Evolutionary conservation across 768 basidiomycete genomes (phyloP).

Genomic region (Nidula microcarpa): DNA sequence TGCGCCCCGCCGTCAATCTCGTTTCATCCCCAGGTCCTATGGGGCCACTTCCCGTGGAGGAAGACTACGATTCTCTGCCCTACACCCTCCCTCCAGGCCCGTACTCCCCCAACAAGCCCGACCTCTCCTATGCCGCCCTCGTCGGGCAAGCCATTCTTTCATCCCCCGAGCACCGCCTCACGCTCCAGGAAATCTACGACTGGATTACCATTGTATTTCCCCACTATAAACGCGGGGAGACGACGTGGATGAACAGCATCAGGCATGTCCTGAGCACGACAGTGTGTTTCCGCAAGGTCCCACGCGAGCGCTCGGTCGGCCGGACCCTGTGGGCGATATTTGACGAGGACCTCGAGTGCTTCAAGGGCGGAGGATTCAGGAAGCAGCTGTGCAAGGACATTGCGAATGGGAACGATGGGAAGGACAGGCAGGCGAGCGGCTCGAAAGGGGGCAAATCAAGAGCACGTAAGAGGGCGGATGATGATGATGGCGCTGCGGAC

Average conservation of each 20-base stretch:
- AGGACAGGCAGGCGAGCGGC: conserved; percentile 20
- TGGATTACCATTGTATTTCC: conserved; percentile 95
- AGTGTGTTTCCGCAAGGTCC: conserved; percentile 83
- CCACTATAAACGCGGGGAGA: conserved; percentile 87
- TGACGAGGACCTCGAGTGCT: conserved; percentile 79
- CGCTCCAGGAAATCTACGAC: conserved; percentile 93
- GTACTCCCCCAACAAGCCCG: conserved; percentile 76
- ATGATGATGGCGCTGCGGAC: conserved; percentile 31
- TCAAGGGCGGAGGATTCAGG: conserved; percentile 78
- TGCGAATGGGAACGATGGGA: conserved; percentile 28
- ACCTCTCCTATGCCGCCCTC: conserved; percentile 89
- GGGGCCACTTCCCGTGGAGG: conserved; percentile 60
- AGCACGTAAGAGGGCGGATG: conserved; percentile 30
- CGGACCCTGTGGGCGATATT: conserved; percentile 88
- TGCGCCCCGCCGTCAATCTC: conserved; percentile 58
- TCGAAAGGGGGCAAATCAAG: conserved; percentile 26
- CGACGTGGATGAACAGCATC: conserved; percentile 98
- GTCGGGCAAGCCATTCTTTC: conserved; percentile 94
- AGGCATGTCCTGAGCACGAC: conserved; percentile 96
- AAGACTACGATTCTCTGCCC: conserved; percentile 64
- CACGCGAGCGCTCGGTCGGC: conserved; percentile 72
- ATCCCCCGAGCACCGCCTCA: conserved; percentile 78
- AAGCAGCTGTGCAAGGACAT: conserved; percentile 56
- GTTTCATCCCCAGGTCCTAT: conserved; percentile 85
- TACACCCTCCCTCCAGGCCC: conserved; percentile 83